These are phyloP conservation scores for Nyctanthes arbortristis DNA, from an alignment of 257 asterid genomes.

Conservation along the genomic window DNA sequence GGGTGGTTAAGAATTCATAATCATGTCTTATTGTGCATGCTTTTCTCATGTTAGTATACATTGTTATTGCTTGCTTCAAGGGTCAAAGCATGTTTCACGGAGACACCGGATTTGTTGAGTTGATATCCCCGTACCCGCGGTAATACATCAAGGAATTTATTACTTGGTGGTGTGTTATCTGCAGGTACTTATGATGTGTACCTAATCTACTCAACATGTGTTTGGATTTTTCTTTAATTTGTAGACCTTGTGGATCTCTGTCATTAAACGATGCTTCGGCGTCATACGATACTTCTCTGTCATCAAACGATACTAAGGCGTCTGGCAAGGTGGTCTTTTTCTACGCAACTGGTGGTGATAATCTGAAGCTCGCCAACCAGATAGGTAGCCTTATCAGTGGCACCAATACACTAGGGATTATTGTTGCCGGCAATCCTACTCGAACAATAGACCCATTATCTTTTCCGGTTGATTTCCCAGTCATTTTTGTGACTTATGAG, in stretches of 20 bases:
- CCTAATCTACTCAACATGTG: too few species aligned
- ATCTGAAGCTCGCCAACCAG: not conserved
- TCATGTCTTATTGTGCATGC: not conserved
- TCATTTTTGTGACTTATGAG: conserved; percentile 24
- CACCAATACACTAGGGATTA: conserved; percentile 27
- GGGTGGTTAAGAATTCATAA: too few species aligned
- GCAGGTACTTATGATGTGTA: too few species aligned
- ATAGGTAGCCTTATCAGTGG: too few species aligned
- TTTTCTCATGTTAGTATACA: not conserved
- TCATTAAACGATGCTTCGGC: too few species aligned
- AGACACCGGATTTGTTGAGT: conserved; percentile 25
- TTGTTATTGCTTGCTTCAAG: too few species aligned
- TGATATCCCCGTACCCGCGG: too few species aligned
- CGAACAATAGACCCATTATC: too few species aligned
- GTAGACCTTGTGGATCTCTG: too few species aligned
- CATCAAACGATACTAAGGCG: conserved; percentile 32
- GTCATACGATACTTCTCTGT: conserved; percentile 24
- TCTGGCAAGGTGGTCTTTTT: conserved; percentile 42
- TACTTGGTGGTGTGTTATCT: too few species aligned
- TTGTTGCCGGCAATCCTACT: conserved; percentile 27
- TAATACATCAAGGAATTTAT: too few species aligned
- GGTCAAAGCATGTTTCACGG: conserved; percentile 35
- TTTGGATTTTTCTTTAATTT: not conserved
- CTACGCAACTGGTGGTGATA: conserved; percentile 11
- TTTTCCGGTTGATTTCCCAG: conserved; percentile 18